Evolutionary conservation across 164 flowering plant species (phyloP), one percentile per base, ranked within the genome.

Genomic region (Vitis rupestris): DNA sequence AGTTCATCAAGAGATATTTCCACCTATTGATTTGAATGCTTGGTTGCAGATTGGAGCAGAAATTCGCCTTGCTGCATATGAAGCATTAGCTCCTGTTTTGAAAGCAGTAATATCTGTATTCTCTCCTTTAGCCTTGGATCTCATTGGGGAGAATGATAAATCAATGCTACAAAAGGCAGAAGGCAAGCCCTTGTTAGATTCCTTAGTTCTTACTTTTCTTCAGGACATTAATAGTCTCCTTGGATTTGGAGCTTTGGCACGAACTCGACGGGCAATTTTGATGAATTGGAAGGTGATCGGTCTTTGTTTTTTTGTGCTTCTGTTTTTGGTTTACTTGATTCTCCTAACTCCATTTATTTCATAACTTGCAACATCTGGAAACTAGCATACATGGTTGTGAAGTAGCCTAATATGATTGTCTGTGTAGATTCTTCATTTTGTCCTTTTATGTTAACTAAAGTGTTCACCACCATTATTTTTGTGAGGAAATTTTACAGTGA

Each of bases 251-350:
- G 65, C 61, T 50, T 72, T 95, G 74, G 86, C 83, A 27, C 83
- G 96, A 75, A 80, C 84, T 64, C 81, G 99, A 27, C 76, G 88
- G 50, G 93, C 99, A 52, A 78, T 90, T 74, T 79, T 95, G 76
- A 83, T 95, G 83, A 83, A 88, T 66, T 87, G 88, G 87, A 95
- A 95, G 97, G 99, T 92, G 52, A 54, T 70, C 48, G 15, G 6
- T 68, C 52, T 61, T 54, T 71, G 61, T 11, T 51, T 59, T 8
- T 15, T n/a, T 23, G 27, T 15, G 23, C 16, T 51, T 48, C n/a
- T 52, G 2, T 61, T 63, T 30, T 10, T 27, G 2, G 8, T 30
- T 70, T 7, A 0, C 50, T 60, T 52, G 58, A 4, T 47, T 11
- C 17, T 44, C 15, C 11, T 63, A 48, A 1, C n/a, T 50, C 3